These are phyloP conservation scores for Claviceps purpurea DNA, from an alignment of 2,329 filamentous ascomycete species.

Conservation along the genomic window DNA sequence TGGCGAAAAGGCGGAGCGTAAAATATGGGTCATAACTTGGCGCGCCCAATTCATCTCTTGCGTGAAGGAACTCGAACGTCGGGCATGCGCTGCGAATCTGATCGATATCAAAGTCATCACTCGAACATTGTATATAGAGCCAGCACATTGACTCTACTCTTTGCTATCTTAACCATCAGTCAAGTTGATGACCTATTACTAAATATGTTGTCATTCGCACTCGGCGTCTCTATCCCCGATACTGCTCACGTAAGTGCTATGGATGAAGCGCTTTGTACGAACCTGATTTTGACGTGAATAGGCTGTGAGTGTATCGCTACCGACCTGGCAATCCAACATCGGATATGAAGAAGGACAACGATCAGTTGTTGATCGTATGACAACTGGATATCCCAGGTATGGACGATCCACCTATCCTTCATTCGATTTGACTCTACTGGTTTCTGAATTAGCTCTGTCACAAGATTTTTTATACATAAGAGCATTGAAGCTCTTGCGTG, in stretches of 20 bases:
- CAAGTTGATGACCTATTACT: not conserved
- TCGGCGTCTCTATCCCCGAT: slow-evolving; percentile 64
- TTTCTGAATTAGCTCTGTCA: not conserved
- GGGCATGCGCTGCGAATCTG: too few relatives aligned
- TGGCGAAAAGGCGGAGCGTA: too few relatives aligned
- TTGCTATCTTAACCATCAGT: not conserved
- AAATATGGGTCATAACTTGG: too few relatives aligned
- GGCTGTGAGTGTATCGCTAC: slow-evolving; percentile 92
- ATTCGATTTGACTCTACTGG: not conserved
- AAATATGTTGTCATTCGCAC: slow-evolving; percentile 33
- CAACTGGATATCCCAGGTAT: slow-evolving; percentile 82
- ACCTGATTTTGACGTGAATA: slow-evolving; percentile 21
- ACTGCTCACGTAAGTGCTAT: slow-evolving; percentile 56
- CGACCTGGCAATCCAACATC: slow-evolving; percentile 82
- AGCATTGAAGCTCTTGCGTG: slow-evolving; percentile 61
- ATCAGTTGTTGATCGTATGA: slow-evolving; percentile 77
- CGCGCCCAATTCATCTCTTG: too few relatives aligned
- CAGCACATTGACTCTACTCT: not conserved
- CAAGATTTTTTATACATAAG: slow-evolving; percentile 82
- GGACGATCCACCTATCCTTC: not conserved
- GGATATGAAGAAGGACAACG: slow-evolving; percentile 86
- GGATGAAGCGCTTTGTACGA: not conserved
- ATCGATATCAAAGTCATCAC: too few relatives aligned
- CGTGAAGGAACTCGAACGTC: too few relatives aligned
- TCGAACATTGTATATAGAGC: not conserved